Conservation (phyloP, 1,139 yeast species). For the Candida sp. region DNA sequence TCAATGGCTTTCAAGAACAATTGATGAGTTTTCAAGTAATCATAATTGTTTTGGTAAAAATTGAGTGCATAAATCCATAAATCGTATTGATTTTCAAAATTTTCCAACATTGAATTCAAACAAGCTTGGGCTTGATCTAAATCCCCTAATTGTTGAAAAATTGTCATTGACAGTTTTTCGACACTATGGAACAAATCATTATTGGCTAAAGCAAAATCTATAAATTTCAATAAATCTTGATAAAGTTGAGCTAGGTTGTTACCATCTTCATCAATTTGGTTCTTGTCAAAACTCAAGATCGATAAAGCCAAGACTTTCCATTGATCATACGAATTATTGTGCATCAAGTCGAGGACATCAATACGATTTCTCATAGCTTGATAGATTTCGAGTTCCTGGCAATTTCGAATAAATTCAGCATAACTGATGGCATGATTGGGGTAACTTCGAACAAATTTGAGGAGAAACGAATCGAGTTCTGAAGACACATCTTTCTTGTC, state of each 20-base stretch:
- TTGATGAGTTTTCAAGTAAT: constrained; percentile 13
- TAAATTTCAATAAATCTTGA: constrained; percentile 10
- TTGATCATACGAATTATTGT: constrained; percentile 21
- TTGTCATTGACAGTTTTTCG: constrained; percentile 34
- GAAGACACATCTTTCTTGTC: constrained; percentile 6
- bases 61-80: constrained; percentile 47
- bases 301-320: constrained; percentile 36
- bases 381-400: constrained; percentile 12
- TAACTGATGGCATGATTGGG: constrained; percentile 23
- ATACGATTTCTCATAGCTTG: constrained; percentile 10
- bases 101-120: constrained; percentile 22
- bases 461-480: constrained; percentile 12
- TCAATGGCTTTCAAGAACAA: constrained; percentile 31
- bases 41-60: constrained; percentile 17
- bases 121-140: constrained; percentile 21
- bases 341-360: constrained; percentile 14
- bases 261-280: constrained; percentile 7
- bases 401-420: constrained; percentile 26
- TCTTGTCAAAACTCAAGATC: constrained; percentile 16
- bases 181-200: constrained; percentile 38
- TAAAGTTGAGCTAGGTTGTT: constrained; percentile 7
- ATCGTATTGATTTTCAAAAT: constrained; percentile 32
- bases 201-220: constrained; percentile 21
- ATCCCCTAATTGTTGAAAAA: constrained; percentile 22
- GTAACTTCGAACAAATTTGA: constrained; percentile 17